Evolutionary conservation across 148 eudicot species (phyloP).

Genomic region (Oxyria digyna): DNA sequence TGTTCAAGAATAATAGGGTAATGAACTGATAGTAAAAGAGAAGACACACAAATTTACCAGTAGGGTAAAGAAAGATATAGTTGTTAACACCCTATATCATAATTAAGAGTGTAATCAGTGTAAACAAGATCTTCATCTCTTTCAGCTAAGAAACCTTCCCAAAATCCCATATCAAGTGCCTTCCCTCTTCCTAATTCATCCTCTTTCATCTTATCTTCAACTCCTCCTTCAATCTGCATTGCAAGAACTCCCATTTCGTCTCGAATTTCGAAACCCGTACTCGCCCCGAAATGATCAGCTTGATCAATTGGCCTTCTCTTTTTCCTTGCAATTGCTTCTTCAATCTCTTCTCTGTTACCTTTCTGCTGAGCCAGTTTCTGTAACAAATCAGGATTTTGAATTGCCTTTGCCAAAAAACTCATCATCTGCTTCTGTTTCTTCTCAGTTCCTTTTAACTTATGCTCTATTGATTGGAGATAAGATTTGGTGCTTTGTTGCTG

Average conservation of each 20-base stretch:
- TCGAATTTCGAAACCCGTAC: conserved; percentile 11
- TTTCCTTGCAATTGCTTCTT: conserved; percentile 22
- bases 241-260: conserved; percentile 18
- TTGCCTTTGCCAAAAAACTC: conserved; percentile 29
- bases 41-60: too few relatives aligned
- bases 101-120: background rate
- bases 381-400: conserved; percentile 29
- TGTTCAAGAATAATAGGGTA: too few relatives aligned
- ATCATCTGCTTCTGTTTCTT: conserved; percentile 33
- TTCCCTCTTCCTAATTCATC: conserved; percentile 13
- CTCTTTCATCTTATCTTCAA: background rate
- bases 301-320: conserved; percentile 27
- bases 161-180: conserved; percentile 23
- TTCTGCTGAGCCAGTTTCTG: conserved; percentile 27
- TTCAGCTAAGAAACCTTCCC: conserved; percentile 30
- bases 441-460: conserved; percentile 27
- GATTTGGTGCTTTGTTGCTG: conserved; percentile 30
- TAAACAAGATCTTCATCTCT: conserved; percentile 11
- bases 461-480: conserved; percentile 26
- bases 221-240: too few relatives aligned
- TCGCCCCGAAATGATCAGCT: conserved; percentile 9
- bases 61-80: too few relatives aligned
- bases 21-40: too few relatives aligned
- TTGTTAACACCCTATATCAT: conserved; percentile 8
- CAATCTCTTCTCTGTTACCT: conserved; percentile 20